A percentile compares a stretch with the other conserved stretches of the same genome.
Evolutionary conservation across 441 rosid genomes (phyloP).

Genomic region (Gossypium gossypioides): DNA sequence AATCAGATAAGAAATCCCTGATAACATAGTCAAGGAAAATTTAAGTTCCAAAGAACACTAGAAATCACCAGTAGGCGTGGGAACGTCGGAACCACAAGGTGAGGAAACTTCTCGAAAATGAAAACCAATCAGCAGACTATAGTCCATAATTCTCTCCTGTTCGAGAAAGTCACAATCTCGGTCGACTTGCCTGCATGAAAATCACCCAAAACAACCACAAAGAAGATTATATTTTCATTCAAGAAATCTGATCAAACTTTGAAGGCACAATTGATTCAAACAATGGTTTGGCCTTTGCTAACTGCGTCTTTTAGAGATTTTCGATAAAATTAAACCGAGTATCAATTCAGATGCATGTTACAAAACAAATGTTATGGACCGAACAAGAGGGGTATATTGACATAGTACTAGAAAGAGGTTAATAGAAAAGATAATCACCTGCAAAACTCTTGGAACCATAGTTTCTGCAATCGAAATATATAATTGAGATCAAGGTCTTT

Average conservation of each 20-base stretch:
- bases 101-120: conserved; percentile 63
- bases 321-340: neutral
- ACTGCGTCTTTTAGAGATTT: neutral
- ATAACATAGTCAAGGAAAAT: conserved; percentile 9
- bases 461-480: conserved; percentile 62
- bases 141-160: conserved; percentile 94
- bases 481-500: conserved; percentile 94
- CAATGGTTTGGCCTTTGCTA: neutral
- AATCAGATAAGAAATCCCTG: neutral
- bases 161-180: conserved; percentile 92
- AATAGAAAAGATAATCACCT: conserved; percentile 36
- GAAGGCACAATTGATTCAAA: neutral
- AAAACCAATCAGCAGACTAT: conserved; percentile 82
- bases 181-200: conserved; percentile 69
- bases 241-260: neutral
- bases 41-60: conserved; percentile 11
- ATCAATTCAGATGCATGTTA: neutral
- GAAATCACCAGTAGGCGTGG: conserved; percentile 52
- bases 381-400: neutral
- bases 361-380: neutral
- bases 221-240: neutral
- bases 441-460: conserved; percentile 89
- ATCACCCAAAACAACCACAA: neutral
- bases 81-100: conserved; percentile 39
- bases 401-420: neutral